phyloP scores from a whole-genome alignment of 2,329 filamentous ascomycete genomes.

The Scleromitrula shiraiana region DNA sequence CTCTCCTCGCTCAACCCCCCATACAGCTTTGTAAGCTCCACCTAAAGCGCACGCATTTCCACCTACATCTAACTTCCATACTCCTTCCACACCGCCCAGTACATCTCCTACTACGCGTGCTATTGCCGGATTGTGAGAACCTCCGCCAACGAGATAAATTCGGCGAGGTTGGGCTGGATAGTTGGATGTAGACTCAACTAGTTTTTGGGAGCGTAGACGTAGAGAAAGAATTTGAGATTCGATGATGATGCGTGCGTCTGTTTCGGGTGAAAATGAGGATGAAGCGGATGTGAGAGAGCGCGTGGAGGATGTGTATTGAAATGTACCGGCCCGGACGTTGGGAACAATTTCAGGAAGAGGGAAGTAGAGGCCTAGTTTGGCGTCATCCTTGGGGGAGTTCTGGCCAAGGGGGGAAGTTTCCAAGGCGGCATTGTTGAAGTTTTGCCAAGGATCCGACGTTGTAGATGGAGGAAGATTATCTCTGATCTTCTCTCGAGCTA shows the following conservation, averaged over 20 bases:
- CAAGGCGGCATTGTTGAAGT: constrained; percentile 69
- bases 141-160: constrained; percentile 91
- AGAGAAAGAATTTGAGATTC: constrained; percentile 94
- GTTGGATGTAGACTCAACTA: constrained; percentile 52
- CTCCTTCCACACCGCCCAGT: constrained; percentile 79
- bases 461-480: constrained; percentile 60
- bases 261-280: constrained; percentile 41
- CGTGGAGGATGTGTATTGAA: constrained; percentile 62
- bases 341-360: constrained; percentile 92
- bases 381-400: constrained; percentile 43
- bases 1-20: constrained; percentile 65
- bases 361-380: constrained; percentile 91
- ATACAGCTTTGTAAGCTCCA: constrained; percentile 91
- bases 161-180: constrained; percentile 73
- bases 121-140: constrained; percentile 83
- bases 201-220: constrained; percentile 70
- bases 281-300: constrained; percentile 42
- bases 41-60: constrained; percentile 92
- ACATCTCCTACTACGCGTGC: constrained; percentile 79
- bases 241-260: constrained; percentile 80
- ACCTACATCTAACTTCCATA: constrained; percentile 89
- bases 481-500: constrained; percentile 83
- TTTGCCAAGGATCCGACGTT: constrained; percentile 58
- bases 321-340: constrained; percentile 77
- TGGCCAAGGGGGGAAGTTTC: constrained; percentile 63